phyloP scores from a whole-genome alignment of 495 filamentous ascomycete genomes.

The Penicillium subrubescens region DNA sequence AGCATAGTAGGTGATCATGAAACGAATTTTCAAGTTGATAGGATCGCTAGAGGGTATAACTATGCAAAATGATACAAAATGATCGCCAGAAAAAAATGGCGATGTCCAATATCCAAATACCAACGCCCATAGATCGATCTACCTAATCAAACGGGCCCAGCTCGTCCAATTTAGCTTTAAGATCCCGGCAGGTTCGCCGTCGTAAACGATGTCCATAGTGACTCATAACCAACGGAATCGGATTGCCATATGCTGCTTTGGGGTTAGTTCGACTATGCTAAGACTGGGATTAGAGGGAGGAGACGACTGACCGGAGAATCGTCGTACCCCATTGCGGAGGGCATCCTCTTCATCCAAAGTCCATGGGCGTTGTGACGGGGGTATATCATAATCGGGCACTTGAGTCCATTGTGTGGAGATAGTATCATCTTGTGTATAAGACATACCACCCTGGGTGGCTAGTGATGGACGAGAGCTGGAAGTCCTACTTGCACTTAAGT shows the following conservation, averaged over 20 bases:
- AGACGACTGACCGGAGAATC: constrained; percentile 1
- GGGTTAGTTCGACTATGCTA: not conserved
- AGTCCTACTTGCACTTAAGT: not conserved
- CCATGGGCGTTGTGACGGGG: not conserved
- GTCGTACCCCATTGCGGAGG: not conserved
- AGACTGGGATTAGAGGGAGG: not conserved
- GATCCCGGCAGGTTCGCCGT: constrained; percentile 3
- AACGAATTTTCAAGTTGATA: not conserved
- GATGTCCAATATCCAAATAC: not conserved
- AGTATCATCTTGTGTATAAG: not conserved
- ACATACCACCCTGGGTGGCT: not conserved
- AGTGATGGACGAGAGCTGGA: not conserved
- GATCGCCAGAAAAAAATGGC: not conserved
- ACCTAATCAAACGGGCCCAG: not conserved
- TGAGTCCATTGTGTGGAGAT: constrained; percentile 1
- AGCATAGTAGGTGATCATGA: not conserved
- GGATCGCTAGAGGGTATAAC: not conserved
- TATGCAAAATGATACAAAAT: too few relatives aligned
- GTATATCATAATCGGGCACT: not conserved
- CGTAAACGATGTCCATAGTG: not conserved
- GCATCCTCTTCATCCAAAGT: not conserved
- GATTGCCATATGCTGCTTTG: not conserved
- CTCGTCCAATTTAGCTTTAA: constrained; percentile 2
- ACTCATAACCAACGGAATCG: not conserved
- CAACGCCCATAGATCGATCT: not conserved